Conservation (phyloP, 768 basidiomycete genomes). For the Boletus insuetus region DNA sequence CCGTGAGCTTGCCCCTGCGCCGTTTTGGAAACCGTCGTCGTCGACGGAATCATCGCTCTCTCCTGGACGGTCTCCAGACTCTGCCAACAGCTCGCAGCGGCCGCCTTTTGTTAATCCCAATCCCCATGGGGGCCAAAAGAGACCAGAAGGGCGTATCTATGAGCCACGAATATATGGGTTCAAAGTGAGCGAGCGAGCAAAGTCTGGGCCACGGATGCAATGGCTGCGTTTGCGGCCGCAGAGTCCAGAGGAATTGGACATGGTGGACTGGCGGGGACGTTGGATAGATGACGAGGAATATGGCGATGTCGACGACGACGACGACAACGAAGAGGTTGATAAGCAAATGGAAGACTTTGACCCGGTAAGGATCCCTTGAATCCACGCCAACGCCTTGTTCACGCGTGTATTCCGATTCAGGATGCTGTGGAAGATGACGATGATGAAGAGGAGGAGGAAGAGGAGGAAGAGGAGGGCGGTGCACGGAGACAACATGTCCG, state of each 20-base stretch:
- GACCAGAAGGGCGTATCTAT: slow-evolving; percentile 83
- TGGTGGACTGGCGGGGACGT: slow-evolving; percentile 86
- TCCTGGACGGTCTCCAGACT: slow-evolving; percentile 52
- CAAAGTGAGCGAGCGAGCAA: slow-evolving; percentile 92
- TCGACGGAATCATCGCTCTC: slow-evolving; percentile 52
- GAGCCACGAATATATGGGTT: slow-evolving; percentile 95
- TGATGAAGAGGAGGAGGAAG: slow-evolving; percentile 53
- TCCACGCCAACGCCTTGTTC: slow-evolving; percentile 1
- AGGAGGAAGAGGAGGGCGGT: slow-evolving; percentile 30
- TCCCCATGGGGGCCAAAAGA: slow-evolving; percentile 85
- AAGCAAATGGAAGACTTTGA: slow-evolving; percentile 87
- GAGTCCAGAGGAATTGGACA: slow-evolving; percentile 73
- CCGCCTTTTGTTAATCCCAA: slow-evolving; percentile 83
- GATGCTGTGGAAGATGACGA: slow-evolving; percentile 58
- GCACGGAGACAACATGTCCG: slow-evolving; percentile 30
- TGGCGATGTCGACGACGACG: slow-evolving; percentile 58
- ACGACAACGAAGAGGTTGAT: slow-evolving; percentile 48
- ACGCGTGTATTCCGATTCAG: slow-evolving; percentile 29
- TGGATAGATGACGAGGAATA: slow-evolving; percentile 83
- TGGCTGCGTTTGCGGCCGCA: slow-evolving; percentile 91
- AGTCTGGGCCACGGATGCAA: slow-evolving; percentile 94
- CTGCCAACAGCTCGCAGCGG: slow-evolving; percentile 46
- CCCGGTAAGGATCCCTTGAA: slow-evolving; percentile 46
- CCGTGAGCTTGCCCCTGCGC: slow-evolving; percentile 90
- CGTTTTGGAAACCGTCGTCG: slow-evolving; percentile 79